Evolutionary conservation across 2,329 filamentous ascomycete species (phyloP), one percentile per base, ranked within the genome.

Genomic region (Talaromyces pinophilus): DNA sequence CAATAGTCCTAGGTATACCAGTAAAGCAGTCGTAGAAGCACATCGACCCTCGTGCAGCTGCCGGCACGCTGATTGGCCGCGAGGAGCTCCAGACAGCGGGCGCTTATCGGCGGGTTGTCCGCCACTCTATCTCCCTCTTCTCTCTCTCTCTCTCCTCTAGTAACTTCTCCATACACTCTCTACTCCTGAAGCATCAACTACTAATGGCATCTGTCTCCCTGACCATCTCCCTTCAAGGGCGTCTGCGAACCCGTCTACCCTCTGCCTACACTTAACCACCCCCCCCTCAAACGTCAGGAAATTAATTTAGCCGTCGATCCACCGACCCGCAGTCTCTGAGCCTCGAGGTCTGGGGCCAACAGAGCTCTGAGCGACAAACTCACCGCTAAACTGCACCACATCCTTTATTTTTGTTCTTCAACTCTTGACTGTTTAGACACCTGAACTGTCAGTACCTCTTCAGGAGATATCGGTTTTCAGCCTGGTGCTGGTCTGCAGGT

Each of bases 311-410:
- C 19, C 22, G 46, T 63, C 48, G 61, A 63, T 63, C 48, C 48
- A 55, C 33, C 13, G 46, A 25, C 54, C 54, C 57, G 57, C 40
- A 19, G 15, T 38, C 13, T n/a, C 40, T 46, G 22, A 46, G 35
- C 57, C 13, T 46, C 35, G 22, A 40, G 38, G 42, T 40, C 38
- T 59, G 55, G 57, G 13, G 57, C 38, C 57, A 30, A 13, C 30
- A 57, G n/a, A 60, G 57, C 38, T 60, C 35, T 44, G 57, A 46
- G 52, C 48, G 50, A 63, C 54, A 44, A 44, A 59, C 62, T 64
- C 62, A 64, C 62, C 62, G 62, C 62, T 22, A 57, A 30, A 48
- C 62, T 64, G 40, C 62, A 64, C 62, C 8, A 57, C 38, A 50
- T 38, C 44, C 57, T n/a, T 30, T 44, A 22, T 30, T 22, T 40